Percentiles rank a stretch among this genome's conserved stretches.
These are phyloP conservation scores for Lentinus tigrinus DNA, from an alignment of 768 basidiomycete species.

Conservation along the genomic window DNA sequence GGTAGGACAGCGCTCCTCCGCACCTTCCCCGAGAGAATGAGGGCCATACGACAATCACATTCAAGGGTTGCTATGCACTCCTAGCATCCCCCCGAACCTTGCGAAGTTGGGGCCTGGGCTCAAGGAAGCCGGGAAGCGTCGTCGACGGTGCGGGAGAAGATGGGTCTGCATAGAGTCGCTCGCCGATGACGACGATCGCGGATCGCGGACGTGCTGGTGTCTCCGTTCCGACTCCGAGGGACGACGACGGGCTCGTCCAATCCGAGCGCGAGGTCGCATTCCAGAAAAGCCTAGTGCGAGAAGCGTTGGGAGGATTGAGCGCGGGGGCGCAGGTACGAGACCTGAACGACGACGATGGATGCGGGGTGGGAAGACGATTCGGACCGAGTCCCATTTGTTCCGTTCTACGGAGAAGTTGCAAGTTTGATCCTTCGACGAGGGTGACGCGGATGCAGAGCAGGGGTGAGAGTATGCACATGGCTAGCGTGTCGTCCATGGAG, in stretches of 20 bases:
- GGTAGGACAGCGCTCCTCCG: too few relatives aligned
- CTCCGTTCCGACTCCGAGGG: neutral
- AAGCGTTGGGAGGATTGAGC: neutral
- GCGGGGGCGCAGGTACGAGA: neutral
- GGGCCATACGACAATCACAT: too few relatives aligned
- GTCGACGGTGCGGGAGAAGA: neutral
- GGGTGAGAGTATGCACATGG: neutral
- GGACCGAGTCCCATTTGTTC: neutral
- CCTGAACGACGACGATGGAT: neutral
- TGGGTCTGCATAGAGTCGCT: neutral
- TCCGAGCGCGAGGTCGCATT: neutral
- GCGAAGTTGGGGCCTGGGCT: too few relatives aligned
- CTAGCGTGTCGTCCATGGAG: neutral
- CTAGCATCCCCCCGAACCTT: too few relatives aligned
- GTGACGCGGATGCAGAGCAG: neutral
- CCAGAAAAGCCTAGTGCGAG: neutral
- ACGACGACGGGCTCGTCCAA: neutral
- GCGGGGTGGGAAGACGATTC: neutral
- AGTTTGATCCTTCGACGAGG: too few relatives aligned
- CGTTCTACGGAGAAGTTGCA: neutral
- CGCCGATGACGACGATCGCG: neutral
- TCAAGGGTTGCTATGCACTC: too few relatives aligned
- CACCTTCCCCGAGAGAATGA: too few relatives aligned
- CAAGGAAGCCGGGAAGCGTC: too few relatives aligned
- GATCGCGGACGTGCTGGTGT: neutral